Evolutionary conservation across 2,329 filamentous ascomycete genomes (phyloP).

Genomic region (Diaporthe vexans): DNA sequence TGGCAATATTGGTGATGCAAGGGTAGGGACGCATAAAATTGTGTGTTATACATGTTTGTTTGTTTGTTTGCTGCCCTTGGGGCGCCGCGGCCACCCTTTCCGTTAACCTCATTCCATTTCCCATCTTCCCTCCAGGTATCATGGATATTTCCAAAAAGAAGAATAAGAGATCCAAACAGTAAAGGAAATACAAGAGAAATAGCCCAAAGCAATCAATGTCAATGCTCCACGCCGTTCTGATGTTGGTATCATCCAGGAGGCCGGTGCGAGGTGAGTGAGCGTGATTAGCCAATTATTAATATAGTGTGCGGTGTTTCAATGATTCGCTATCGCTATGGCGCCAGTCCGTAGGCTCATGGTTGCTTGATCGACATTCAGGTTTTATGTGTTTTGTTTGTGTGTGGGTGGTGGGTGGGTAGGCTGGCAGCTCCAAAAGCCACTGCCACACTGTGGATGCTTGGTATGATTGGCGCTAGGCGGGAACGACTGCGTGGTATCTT

Average conservation of each 20-base stretch:
- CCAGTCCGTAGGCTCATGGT: conserved; percentile 13
- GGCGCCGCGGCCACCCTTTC: not conserved
- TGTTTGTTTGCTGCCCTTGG: not conserved
- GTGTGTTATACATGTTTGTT: conserved; percentile 16
- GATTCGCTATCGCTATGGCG: conserved; percentile 18
- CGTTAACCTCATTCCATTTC: not conserved
- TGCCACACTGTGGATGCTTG: conserved; percentile 6
- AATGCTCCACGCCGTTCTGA: conserved; percentile 35
- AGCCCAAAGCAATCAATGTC: conserved; percentile 10
- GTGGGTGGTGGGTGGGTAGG: not conserved
- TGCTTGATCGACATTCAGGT: not conserved
- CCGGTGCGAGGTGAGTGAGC: conserved; percentile 29
- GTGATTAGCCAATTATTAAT: conserved; percentile 38
- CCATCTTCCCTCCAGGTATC: conserved; percentile 35
- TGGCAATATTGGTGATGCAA: not conserved
- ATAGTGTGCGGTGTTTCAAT: not conserved
- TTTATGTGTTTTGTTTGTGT: not conserved
- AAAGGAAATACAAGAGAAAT: conserved; percentile 3
- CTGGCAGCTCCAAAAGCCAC: not conserved
- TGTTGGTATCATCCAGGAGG: conserved; percentile 15
- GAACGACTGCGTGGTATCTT: conserved; percentile 32
- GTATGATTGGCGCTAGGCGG: conserved; percentile 12
- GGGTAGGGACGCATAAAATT: conserved; percentile 4
- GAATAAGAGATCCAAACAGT: conserved; percentile 1
- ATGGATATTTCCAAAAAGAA: conserved; percentile 36